Conservation (phyloP, 805 yeast genomes). For the Candida silvicultrix region DNA sequence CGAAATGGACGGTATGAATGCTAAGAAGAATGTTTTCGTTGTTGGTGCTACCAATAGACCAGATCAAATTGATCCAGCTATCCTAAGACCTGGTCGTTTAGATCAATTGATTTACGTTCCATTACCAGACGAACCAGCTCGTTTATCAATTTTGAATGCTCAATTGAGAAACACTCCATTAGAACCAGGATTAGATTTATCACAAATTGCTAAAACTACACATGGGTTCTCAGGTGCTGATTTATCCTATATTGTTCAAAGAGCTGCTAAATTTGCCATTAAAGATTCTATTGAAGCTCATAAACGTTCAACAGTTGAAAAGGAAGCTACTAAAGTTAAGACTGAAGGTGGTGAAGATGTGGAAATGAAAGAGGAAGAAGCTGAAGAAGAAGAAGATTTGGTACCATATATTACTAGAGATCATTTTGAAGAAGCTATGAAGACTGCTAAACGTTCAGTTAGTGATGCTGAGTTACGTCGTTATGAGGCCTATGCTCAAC, state of each 20-base stretch:
- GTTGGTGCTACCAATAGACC: constrained; percentile 99
- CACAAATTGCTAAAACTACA: constrained; percentile 88
- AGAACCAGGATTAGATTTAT: constrained; percentile 91
- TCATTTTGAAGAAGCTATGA: constrained; percentile 99
- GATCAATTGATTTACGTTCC: constrained; percentile 99
- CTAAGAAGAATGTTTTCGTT: constrained; percentile 96
- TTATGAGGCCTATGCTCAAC: constrained; percentile 97
- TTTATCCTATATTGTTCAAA: constrained; percentile 92
- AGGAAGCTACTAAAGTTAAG: constrained; percentile 33
- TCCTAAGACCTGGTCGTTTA: constrained; percentile 97
- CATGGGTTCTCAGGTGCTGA: constrained; percentile 99
- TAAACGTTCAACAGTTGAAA: constrained; percentile 36
- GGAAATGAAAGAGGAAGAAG: constrained; percentile 38
- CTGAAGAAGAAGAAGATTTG: constrained; percentile 77
- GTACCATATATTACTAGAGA: constrained; percentile 92
- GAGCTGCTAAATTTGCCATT: constrained; percentile 98
- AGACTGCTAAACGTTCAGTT: constrained; percentile 96
- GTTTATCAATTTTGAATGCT: constrained; percentile 88
- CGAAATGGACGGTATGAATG: constrained; percentile 99
- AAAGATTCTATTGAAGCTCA: constrained; percentile 95
- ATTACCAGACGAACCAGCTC: constrained; percentile 92
- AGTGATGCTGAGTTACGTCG: constrained; percentile 97
- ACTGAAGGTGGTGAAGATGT: constrained; percentile 42
- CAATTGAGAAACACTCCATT: constrained; percentile 98
- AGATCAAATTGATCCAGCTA: constrained; percentile 98